These are phyloP conservation scores for Paxillus rubicundulus DNA, from an alignment of 768 basidiomycete species.

Conservation along the genomic window DNA sequence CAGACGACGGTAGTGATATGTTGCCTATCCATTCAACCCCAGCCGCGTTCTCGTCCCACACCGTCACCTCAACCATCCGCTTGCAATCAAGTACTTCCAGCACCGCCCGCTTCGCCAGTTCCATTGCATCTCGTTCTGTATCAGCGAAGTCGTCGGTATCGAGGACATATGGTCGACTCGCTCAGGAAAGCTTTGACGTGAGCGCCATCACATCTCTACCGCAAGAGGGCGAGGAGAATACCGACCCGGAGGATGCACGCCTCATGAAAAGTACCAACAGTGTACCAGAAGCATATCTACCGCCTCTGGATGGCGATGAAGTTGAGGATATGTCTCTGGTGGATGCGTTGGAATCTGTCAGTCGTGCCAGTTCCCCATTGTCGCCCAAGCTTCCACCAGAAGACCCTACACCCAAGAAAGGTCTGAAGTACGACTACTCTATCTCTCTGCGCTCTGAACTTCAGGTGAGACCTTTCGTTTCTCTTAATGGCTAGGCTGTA, in stretches of 20 bases:
- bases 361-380: constrained; percentile 49
- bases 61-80: constrained; percentile 48
- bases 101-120: constrained; percentile 50
- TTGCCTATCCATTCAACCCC: constrained; percentile 70
- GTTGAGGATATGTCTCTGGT: constrained; percentile 48
- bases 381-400: constrained; percentile 36
- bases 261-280: constrained; percentile 47
- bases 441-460: constrained; percentile 59
- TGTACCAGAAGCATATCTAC: constrained; percentile 52
- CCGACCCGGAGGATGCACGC: constrained; percentile 37
- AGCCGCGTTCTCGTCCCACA: constrained; percentile 46
- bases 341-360: constrained; percentile 59
- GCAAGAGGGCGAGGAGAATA: constrained; percentile 32
- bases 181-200: constrained; percentile 55
- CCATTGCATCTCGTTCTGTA: constrained; percentile 45
- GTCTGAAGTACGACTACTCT: constrained; percentile 47
- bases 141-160: constrained; percentile 36
- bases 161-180: constrained; percentile 31
- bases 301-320: constrained; percentile 43
- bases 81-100: constrained; percentile 52
- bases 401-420: constrained; percentile 47
- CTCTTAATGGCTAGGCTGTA: neutral
- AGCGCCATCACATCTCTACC: constrained; percentile 58
- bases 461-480: constrained; percentile 40
- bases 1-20: constrained; percentile 42